Evolutionary conservation across 2,329 filamentous ascomycete species (phyloP), one percentile per base, ranked within the genome.

Genomic region (Cladosporium sp.): DNA sequence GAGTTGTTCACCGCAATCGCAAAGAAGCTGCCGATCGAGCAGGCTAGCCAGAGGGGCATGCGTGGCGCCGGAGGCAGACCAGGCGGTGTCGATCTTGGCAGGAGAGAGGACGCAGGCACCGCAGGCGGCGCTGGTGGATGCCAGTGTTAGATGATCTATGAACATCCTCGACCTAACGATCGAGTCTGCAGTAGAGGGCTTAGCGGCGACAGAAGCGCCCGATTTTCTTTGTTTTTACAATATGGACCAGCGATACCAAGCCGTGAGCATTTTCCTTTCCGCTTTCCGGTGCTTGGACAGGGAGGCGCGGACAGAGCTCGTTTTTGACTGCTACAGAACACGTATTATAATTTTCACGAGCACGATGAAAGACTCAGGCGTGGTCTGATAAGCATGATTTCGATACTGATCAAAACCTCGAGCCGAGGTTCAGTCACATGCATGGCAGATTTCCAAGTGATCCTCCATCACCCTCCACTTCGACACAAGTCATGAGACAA

Each of bases 1-100:
- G 95, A 98, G 73, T 85, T 99, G 63, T 99, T 99, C 81, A 97
- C 94, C 51, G 93, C 93, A 66, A 98, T 99, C 77, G 95, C 95
- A 69, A 97, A 94, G 89, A 98, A 97, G 82, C 85, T 99, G 71
- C 95, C 95, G 36, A 89, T 98, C 73, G 95, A 99, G 77, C 95
- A 98, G 81, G 93, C 89, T 60, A 94, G 93, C n/a, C 92, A 94
- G 69, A 88, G 94, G 78, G 93, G 93, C 78, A 85, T 93, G 76
- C 86, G 93, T 73, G 72, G 74, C 12, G 81, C 80, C 8, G 80
- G 86, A 66, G 86, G 85, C 70, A 84, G 86, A 70, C 82, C 86
- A 71, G 83, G 85, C 66, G 89, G 89, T 63, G 89, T 92, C 44
- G 88, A 91, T 77, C 80, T 92, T 70, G 84, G 88, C 72, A 86